Percentiles rank a stretch among this genome's conserved stretches.
Conservation (phyloP, 176 grass and related monocot species). For the Alloteropsis semialata region DNA sequence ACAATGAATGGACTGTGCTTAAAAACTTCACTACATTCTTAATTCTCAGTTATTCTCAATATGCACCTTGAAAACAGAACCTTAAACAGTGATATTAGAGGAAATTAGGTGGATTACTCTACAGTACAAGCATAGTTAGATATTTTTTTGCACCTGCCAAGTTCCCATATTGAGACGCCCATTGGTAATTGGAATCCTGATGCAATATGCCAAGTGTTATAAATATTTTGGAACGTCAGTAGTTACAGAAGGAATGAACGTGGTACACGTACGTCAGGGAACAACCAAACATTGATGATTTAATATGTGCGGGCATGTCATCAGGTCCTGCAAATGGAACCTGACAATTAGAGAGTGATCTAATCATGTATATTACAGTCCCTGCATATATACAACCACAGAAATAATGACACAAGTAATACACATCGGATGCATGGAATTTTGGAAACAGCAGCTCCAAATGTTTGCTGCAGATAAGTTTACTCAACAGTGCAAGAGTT, state of each 20-base stretch:
- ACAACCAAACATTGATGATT: conserved; percentile 98
- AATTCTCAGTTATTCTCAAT: neutral
- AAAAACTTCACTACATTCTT: neutral
- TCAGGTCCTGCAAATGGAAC: conserved; percentile 72
- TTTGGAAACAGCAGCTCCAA: neutral
- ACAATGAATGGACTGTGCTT: neutral
- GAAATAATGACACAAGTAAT: neutral
- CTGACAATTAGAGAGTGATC: conserved; percentile 25
- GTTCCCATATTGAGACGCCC: conserved; percentile 91
- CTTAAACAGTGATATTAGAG: neutral
- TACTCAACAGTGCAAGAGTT: neutral
- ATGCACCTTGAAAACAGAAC: conserved; percentile 12
- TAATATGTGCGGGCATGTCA: conserved; percentile 99
- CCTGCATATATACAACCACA: neutral
- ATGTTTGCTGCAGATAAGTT: neutral
- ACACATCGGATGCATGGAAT: neutral
- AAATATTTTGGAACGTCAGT: neutral
- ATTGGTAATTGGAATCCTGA: conserved; percentile 88
- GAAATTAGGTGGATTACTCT: neutral
- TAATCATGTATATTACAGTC: conserved; percentile 15
- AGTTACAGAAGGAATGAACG: neutral
- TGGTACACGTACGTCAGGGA: conserved; percentile 57
- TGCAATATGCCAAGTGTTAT: conserved; percentile 25
- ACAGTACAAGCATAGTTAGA: neutral
- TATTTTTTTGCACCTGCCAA: conserved; percentile 64